These are phyloP conservation scores for Fusarium beomiforme DNA, from an alignment of 2,329 filamentous ascomycete species.

Conservation along the genomic window DNA sequence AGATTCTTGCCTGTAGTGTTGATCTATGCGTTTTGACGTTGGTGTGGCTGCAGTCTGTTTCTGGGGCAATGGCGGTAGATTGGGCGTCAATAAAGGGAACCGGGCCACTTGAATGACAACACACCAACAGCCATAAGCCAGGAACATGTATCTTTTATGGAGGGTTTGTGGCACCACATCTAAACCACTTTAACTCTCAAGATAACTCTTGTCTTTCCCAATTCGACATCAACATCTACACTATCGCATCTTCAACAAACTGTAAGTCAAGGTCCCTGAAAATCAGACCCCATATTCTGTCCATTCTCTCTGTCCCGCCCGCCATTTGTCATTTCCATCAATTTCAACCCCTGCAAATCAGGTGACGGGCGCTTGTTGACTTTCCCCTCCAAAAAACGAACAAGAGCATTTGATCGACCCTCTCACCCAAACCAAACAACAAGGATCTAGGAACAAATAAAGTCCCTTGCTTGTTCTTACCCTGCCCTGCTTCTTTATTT, in stretches of 20 bases:
- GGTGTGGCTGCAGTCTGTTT: slow-evolving; percentile 37
- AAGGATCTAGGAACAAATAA: slow-evolving; percentile 37
- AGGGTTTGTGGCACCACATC: slow-evolving; percentile 17
- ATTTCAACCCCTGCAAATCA: slow-evolving; percentile 39
- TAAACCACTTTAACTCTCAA: slow-evolving; percentile 1
- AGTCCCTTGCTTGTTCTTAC: background rate
- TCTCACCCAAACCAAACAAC: slow-evolving; percentile 38
- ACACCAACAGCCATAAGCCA: slow-evolving; percentile 19
- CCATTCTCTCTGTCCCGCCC: slow-evolving; percentile 3
- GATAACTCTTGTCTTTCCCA: slow-evolving; percentile 13
- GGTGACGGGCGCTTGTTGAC: slow-evolving; percentile 44
- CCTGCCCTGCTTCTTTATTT: slow-evolving; percentile 16
- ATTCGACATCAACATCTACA: slow-evolving; percentile 6
- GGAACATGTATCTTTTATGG: background rate
- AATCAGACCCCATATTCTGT: slow-evolving; percentile 17
- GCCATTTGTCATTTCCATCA: slow-evolving; percentile 14
- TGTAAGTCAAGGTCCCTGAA: background rate
- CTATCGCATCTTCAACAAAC: background rate
- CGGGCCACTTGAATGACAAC: slow-evolving; percentile 35
- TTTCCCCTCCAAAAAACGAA: slow-evolving; percentile 41
- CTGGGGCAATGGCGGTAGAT: slow-evolving; percentile 43
- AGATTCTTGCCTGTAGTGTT: slow-evolving; percentile 5
- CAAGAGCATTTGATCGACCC: slow-evolving; percentile 19
- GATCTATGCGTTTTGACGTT: slow-evolving; percentile 15
- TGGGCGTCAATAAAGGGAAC: slow-evolving; percentile 43